Base-by-base conservation (phyloP, 441 rosid species). In the Jatropha multifida region DNA sequence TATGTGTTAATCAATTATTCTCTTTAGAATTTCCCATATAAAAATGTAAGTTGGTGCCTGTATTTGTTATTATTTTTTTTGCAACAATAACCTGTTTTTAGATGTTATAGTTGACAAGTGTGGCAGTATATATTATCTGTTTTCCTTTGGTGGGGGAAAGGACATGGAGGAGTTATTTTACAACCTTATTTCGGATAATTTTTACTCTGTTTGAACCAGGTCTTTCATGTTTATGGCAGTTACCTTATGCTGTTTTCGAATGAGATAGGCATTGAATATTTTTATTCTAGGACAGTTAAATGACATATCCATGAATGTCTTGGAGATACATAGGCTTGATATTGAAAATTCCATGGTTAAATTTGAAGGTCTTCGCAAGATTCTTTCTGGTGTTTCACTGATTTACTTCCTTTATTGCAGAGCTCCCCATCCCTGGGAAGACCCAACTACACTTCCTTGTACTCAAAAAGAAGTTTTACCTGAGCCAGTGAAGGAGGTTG, bases 351-450 rank as follows among this genome's bases (percentile, higher is more conserved):
- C 12, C 9, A 27, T 48, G 2, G 38, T 48, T 10, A 11, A 66
- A 15, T 6, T 41, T 18, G 14, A 7, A 6, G 49, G 26, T 27
- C 27, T 40, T 18, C 4, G 7, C 12, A 32, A 65, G 52, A 65
- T 42, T 37, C 37, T 44, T 10, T 46, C 2, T 67, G 40, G 56
- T 67, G 40, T 48, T 46, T 69, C 26, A 69, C 3, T 52, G 20
- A 1, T 68, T 48, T 9, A 26, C 32, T 52, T 49, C 15, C 52
- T n/a, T 23, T 68, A 59, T 37, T 80, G 79, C 87, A 90, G 92
- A 63, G 83, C 90, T 66, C 91, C 95, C 48, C 90, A 94, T 10
- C 87, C 92, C 18, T 90, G 97, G 95, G 97, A 94, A 86, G 97
- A 94, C 79, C 92, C 96, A 5, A 86, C 74, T 74, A 88, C 97